Evolutionary conservation across 495 filamentous ascomycete genomes (phyloP).

Genomic region (Delitschia confertaspora): DNA sequence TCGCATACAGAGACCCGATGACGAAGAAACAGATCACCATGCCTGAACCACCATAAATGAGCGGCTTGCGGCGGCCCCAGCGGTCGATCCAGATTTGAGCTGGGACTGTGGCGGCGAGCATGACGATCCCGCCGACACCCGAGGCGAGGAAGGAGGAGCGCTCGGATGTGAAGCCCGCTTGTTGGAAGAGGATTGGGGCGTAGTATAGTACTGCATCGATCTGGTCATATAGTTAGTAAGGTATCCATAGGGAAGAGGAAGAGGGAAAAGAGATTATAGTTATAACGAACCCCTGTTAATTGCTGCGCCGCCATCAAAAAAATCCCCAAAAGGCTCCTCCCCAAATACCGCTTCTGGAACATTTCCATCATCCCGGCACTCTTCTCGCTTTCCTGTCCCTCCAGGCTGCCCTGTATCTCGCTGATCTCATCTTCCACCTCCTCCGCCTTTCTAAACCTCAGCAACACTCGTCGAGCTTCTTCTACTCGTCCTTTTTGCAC

Average conservation of each 20-base stretch:
- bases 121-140: slow-evolving; percentile 49
- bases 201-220: slow-evolving; percentile 30
- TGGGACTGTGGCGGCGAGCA: slow-evolving; percentile 46
- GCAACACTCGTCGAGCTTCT: slow-evolving; percentile 32
- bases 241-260: background rate
- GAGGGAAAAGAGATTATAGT: slow-evolving; percentile 44
- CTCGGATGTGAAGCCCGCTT: slow-evolving; percentile 44
- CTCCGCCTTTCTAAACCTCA: slow-evolving; percentile 33
- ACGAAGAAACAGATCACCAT: slow-evolving; percentile 22
- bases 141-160: slow-evolving; percentile 47
- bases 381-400: too few species aligned
- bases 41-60: slow-evolving; percentile 22
- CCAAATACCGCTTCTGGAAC: slow-evolving; percentile 27
- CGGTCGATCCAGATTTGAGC: slow-evolving; percentile 30
- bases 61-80: slow-evolving; percentile 26
- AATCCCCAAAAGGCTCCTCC: slow-evolving; percentile 37
- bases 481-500: slow-evolving; percentile 34
- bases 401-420: slow-evolving; percentile 1
- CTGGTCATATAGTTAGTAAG: background rate
- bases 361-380: slow-evolving; percentile 28
- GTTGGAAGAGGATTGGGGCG: slow-evolving; percentile 45
- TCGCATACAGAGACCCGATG: slow-evolving; percentile 28
- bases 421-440: slow-evolving; percentile 1
- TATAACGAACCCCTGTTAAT: slow-evolving; percentile 42
- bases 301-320: slow-evolving; percentile 46